These are phyloP conservation scores for Amanita rimosa DNA, from an alignment of 768 basidiomycete species.

Conservation along the genomic window DNA sequence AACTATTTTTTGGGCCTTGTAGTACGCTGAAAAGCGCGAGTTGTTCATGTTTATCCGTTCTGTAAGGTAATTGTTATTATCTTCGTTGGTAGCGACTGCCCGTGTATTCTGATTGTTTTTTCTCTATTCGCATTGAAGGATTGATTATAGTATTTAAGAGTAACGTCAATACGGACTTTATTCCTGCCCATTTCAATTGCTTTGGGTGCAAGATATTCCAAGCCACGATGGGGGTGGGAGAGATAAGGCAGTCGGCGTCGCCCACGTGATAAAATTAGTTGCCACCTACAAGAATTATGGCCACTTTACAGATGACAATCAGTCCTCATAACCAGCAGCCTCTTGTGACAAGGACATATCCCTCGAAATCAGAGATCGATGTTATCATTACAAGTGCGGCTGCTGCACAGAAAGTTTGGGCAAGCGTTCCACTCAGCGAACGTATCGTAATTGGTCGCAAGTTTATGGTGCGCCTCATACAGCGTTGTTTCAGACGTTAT, in stretches of 20 bases:
- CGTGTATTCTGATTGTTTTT: background rate
- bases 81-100: background rate
- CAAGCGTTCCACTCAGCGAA: slow-evolving; percentile 55
- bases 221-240: background rate
- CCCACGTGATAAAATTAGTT: slow-evolving; percentile 8
- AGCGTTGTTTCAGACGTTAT: background rate
- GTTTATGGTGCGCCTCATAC: slow-evolving; percentile 21
- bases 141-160: background rate
- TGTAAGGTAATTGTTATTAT: background rate
- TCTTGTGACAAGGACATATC: slow-evolving; percentile 56
- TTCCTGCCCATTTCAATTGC: background rate
- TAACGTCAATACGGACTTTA: background rate
- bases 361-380: slow-evolving; percentile 48
- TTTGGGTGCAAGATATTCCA: no score
- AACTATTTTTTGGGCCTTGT: slow-evolving; percentile 67
- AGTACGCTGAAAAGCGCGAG: slow-evolving; percentile 55
- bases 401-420: slow-evolving; percentile 70
- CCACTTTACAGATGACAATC: slow-evolving; percentile 63
- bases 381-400: slow-evolving; percentile 41
- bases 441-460: slow-evolving; percentile 53
- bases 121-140: background rate
- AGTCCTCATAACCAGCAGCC: slow-evolving; percentile 70
- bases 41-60: slow-evolving; percentile 41
- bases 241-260: background rate
- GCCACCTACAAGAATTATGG: slow-evolving; percentile 15